phyloP scores from a whole-genome alignment of 176 grass and related monocot genomes.

The Oryza coarctata region DNA sequence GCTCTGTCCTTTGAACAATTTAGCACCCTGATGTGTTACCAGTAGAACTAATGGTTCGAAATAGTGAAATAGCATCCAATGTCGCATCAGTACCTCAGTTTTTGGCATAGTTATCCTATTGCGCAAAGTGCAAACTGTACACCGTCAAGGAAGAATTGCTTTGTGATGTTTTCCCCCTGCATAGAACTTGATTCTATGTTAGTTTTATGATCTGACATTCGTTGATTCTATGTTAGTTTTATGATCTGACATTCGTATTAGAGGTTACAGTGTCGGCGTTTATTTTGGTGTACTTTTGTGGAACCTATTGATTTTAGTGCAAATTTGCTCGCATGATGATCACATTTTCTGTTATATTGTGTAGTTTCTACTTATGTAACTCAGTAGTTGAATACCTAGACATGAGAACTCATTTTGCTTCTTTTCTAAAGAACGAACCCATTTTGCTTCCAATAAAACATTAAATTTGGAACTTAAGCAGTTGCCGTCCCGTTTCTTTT shows the following conservation, averaged over 20 bases:
- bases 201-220: background rate
- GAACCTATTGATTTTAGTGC: background rate
- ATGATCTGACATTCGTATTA: background rate
- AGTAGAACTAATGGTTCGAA: background rate
- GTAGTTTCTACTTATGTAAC: background rate
- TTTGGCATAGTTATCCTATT: background rate
- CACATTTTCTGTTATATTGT: background rate
- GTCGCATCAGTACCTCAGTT: background rate
- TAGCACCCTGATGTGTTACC: background rate
- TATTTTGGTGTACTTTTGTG: background rate
- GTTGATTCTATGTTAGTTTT: background rate
- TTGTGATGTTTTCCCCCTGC: background rate
- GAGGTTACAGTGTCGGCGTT: background rate
- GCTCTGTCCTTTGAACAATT: background rate
- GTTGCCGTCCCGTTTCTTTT: no score
- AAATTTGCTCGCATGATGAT: background rate
- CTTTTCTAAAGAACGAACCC: no score
- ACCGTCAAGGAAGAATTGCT: background rate
- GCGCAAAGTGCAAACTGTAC: background rate
- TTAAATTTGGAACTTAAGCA: no score
- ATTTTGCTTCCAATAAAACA: conserved; percentile 7
- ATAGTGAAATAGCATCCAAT: background rate
- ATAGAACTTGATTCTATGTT: background rate
- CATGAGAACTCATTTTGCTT: background rate
- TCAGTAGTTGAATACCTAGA: background rate